Base-by-base conservation (phyloP, 345 rosid species). In the Lepidium aucheri region DNA sequence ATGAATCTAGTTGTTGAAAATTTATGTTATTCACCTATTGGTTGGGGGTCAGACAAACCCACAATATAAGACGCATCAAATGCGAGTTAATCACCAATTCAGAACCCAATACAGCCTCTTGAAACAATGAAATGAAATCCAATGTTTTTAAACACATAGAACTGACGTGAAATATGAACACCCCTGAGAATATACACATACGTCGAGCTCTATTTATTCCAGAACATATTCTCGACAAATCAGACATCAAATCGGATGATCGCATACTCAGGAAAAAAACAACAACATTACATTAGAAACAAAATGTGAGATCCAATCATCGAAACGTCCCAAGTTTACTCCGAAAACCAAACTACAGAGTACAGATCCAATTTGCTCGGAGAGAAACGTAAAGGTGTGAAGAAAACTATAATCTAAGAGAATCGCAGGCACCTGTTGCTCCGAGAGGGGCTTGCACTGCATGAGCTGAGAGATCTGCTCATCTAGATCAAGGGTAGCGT, bases 371-470 rank as follows among this genome's bases (percentile, higher is more conserved):
- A 65, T 20, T 57, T 0, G 30, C 53, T 42, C 34, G 28, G 7
- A 13, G 12, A n/a, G 10, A 54, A 28, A 52, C 40, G n/a, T 30
- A 46, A 14, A 16, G 43, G 44, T 38, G n/a, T 8, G 32, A 43
- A 3, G n/a, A n/a, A 15, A 50, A 5, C 12, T 40, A 24, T 16
- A 5, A 20, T 7, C 15, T 4, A 43, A 52, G 2, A 50, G 1
- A 64, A 57, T 63, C 49, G 9, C 13, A 44, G 12, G 49, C 10
- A 88, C 95, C 95, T 88, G 89, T 41, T 77, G 87, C 76, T 88
- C 95, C 7, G 95, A 88, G 39, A 88, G 87, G 3, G 95, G 95
- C 79, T 85, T 88, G 87, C 95, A 88, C 85, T 88, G 95, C 89
- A 82, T 87, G 63, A 87, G 95, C 85, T 87, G 91, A 46, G 86